phyloP scores from a whole-genome alignment of 2,329 filamentous ascomycete genomes.

The Aspergillus ruber region DNA sequence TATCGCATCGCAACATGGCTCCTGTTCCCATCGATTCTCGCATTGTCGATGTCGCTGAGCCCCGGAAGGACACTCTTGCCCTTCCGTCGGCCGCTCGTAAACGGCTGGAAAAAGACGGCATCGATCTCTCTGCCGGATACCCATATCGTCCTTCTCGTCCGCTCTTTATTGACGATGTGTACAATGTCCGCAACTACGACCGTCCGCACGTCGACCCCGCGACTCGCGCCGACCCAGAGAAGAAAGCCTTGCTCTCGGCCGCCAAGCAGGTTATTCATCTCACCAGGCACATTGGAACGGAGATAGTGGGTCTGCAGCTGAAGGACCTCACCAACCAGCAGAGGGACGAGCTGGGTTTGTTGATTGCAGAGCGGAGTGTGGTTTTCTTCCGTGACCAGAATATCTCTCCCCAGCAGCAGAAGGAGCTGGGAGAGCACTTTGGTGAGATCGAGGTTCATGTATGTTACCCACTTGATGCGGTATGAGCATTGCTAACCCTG shows the following conservation, averaged over 20 bases:
- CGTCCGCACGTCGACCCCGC: conserved; percentile 55
- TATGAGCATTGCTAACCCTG: neutral
- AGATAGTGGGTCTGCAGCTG: conserved; percentile 58
- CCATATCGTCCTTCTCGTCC: conserved; percentile 63
- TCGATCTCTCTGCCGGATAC: conserved; percentile 65
- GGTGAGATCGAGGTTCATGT: conserved; percentile 65
- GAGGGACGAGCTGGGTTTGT: conserved; percentile 55
- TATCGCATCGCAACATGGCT: conserved; percentile 38
- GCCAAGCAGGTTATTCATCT: conserved; percentile 59
- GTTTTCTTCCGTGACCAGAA: conserved; percentile 62
- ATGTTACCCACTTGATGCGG: conserved; percentile 16
- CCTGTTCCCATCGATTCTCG: conserved; percentile 55
- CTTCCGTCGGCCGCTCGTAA: conserved; percentile 53
- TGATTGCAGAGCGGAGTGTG: conserved; percentile 59
- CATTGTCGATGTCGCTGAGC: conserved; percentile 59
- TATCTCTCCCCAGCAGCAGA: conserved; percentile 57
- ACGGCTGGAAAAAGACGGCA: conserved; percentile 60
- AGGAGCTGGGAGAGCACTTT: conserved; percentile 56
- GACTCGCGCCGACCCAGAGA: conserved; percentile 58
- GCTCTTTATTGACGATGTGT: conserved; percentile 63
- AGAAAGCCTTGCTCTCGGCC: conserved; percentile 54
- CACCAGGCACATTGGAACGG: conserved; percentile 57
- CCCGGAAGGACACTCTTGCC: conserved; percentile 57
- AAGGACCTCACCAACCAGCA: conserved; percentile 56
- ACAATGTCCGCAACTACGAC: conserved; percentile 56